Base-by-base conservation (phyloP, 768 basidiomycete genomes). In the Boletus eberwhitei region DNA sequence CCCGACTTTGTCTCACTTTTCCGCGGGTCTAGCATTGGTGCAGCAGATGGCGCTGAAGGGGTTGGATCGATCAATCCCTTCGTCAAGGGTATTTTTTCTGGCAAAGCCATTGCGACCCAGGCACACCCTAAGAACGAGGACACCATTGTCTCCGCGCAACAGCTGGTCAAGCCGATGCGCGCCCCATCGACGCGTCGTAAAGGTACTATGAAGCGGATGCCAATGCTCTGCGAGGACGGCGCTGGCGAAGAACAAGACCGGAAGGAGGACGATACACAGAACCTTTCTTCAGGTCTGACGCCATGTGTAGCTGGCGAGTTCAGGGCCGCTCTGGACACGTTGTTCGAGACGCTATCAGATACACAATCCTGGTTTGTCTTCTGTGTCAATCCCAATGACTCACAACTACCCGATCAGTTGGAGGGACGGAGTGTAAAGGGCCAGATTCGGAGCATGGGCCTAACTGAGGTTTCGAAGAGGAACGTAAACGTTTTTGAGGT, bases 371-470 rank as follows among this genome's bases (percentile, higher is more conserved):
- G 94, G 94, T 88, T 86, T 62, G 80, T 97, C 17, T 92, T 96
- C 72, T 97, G 93, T 65, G 73, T 98, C 62, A 93, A 90, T 68
- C 93, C 95, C 5, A 99, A 98, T 66, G 94, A 98, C 73, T 87
- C 92, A 24, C 96, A 96, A 66, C 74, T 98, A 19, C 93, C 95
- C 37, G 92, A 93, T 67, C 95, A 98, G 68, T 75, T 98, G 49
- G 96, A 98, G 74, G 90, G 91, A 12, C 79, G 94, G 42, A 86
- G 88, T 38, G 88, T 98, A 46, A 96, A 94, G 70, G 90, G 90
- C 0, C 96, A 98, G 73, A 87, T 98, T 36, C 79, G 90, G 47
- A 88, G 89, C 52, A 65, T 87, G 24, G 91, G 93, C 0, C 64
- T 98, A 61, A 73, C 86, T 2, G 90, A 93, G 73, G 80, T 98